Conservation (phyloP, 306 rosid species). For the Herpetospermum pedunculosum region DNA sequence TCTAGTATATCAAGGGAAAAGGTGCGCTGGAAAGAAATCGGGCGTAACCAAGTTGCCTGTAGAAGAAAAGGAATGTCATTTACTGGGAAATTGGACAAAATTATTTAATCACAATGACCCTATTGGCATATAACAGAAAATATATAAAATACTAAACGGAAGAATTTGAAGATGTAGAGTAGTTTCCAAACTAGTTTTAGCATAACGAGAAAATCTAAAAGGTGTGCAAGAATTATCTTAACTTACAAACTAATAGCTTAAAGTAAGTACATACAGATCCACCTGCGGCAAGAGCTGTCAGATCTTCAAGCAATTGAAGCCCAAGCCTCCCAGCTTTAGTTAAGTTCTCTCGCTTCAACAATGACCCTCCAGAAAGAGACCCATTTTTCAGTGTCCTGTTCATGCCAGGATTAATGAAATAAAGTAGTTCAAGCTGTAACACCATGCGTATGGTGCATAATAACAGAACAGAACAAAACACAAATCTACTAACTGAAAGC, state of each 20-base stretch:
- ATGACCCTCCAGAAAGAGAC: slow-evolving; percentile 40
- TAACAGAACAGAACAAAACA: not conserved
- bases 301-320: slow-evolving; percentile 88
- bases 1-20: slow-evolving; percentile 95
- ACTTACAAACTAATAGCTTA: slow-evolving; percentile 18
- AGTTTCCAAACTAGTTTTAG: not conserved
- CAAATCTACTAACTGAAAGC: not conserved
- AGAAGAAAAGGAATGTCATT: slow-evolving; percentile 19
- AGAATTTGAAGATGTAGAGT: not conserved
- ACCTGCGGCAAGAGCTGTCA: slow-evolving; percentile 99
- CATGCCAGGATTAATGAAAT: slow-evolving; percentile 9
- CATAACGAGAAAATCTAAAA: not conserved
- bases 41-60: slow-evolving; percentile 82
- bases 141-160: not conserved
- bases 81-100: slow-evolving; percentile 9
- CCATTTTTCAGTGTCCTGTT: slow-evolving; percentile 59
- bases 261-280: slow-evolving; percentile 94
- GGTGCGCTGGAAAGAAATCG: slow-evolving; percentile 60
- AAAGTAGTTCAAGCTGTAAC: not conserved
- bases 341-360: slow-evolving; percentile 52
- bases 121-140: not conserved
- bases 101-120: slow-evolving; percentile 10
- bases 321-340: slow-evolving; percentile 85
- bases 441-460: not conserved
- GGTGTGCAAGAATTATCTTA: not conserved